Conservation (phyloP, 2,329 filamentous ascomycete species). For the Sclerotinia nivalis region DNA sequence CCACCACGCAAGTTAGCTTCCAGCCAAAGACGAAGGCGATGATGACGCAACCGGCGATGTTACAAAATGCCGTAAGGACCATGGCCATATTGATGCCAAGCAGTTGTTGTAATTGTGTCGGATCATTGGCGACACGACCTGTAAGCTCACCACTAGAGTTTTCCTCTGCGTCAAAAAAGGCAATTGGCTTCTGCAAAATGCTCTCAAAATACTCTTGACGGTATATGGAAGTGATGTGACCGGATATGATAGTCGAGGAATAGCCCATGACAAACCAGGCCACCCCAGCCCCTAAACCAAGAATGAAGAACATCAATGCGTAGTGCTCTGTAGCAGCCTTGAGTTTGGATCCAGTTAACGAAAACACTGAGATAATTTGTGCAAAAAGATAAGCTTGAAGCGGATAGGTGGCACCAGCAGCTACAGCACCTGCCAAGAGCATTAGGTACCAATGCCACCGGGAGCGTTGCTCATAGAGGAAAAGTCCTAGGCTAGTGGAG, state of each 20-base stretch:
- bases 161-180: constrained; percentile 47
- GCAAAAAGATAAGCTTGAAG: constrained; percentile 43
- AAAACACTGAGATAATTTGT: constrained; percentile 40
- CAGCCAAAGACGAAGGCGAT: constrained; percentile 74
- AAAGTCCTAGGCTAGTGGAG: constrained; percentile 51
- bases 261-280: constrained; percentile 40
- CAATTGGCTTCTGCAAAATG: constrained; percentile 47
- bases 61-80: constrained; percentile 63
- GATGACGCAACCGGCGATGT: constrained; percentile 61
- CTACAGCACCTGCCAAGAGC: constrained; percentile 47
- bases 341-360: constrained; percentile 29
- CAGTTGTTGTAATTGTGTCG: constrained; percentile 52
- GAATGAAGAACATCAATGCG: constrained; percentile 52
- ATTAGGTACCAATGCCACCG: constrained; percentile 54
- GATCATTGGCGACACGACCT: constrained; percentile 50
- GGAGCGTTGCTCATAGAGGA: constrained; percentile 57
- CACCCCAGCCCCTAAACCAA: constrained; percentile 45
- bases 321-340: constrained; percentile 46
- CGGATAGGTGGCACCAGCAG: constrained; percentile 42
- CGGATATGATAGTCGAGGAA: constrained; percentile 45
- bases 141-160: constrained; percentile 52
- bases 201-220: constrained; percentile 49
- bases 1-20: constrained; percentile 70
- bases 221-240: constrained; percentile 40
- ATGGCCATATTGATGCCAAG: constrained; percentile 54